These are phyloP conservation scores for Nicotiana noctiflora DNA, from an alignment of 257 asterid species.

Conservation along the genomic window DNA sequence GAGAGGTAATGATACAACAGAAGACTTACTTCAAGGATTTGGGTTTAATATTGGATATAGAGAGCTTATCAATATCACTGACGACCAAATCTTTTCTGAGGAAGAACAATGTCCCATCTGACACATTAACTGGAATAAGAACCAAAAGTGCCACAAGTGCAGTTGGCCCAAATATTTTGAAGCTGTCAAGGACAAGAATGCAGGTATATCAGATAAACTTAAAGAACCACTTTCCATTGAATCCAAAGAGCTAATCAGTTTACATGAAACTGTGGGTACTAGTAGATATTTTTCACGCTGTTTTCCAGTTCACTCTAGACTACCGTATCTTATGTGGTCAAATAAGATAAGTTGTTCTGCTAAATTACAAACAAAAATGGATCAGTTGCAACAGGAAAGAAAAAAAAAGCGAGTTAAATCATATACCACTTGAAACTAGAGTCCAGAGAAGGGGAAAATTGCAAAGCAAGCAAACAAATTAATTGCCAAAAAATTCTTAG, in stretches of 20 bases:
- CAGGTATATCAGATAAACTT: not conserved
- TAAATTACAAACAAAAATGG: not conserved
- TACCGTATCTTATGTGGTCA: not conserved
- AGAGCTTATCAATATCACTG: conserved; percentile 90
- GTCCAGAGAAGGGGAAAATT: not conserved
- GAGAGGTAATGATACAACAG: not conserved
- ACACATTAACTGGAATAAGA: conserved; percentile 86
- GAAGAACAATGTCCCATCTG: conserved; percentile 63
- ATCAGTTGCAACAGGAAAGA: not conserved
- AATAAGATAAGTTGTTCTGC: not conserved
- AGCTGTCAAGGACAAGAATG: conserved; percentile 34
- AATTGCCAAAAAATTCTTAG: not conserved
- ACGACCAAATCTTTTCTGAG: conserved; percentile 79
- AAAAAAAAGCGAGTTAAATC: not conserved
- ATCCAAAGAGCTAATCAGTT: not conserved
- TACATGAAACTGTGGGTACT: not conserved
- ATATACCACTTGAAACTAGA: not conserved
- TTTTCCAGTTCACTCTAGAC: not conserved
- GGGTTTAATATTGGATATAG: conserved; percentile 83
- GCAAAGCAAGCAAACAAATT: not conserved
- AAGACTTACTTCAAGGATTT: conserved; percentile 67
- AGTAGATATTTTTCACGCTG: not conserved
- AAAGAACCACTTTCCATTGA: not conserved
- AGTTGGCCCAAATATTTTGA: conserved; percentile 81
- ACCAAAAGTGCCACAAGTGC: conserved; percentile 67